A percentile compares a stretch with the other conserved stretches of the same genome.
These are phyloP conservation scores for Hyphopichia burtonii DNA, from an alignment of 1,139 yeast species.

Conservation along the genomic window DNA sequence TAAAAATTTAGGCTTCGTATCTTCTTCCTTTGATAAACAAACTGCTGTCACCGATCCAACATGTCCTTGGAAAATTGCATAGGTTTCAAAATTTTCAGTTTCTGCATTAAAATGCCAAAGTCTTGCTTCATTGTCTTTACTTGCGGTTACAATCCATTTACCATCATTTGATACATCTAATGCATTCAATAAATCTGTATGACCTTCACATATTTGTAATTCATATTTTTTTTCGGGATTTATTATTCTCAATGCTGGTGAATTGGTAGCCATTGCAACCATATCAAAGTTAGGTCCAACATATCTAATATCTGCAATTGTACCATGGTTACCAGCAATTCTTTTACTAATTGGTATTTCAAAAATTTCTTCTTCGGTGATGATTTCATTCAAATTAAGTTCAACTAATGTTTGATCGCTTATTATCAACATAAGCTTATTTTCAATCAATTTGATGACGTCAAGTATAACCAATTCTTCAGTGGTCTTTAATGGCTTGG, in stretches of 20 bases:
- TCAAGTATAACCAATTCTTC: constrained; percentile 73
- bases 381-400: constrained; percentile 34
- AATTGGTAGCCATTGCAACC: constrained; percentile 87
- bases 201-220: constrained; percentile 71
- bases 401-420: constrained; percentile 84
- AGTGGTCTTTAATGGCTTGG: constrained; percentile 50
- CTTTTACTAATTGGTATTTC: constrained; percentile 48
- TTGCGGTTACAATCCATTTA: constrained; percentile 84
- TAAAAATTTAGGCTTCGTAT: constrained; percentile 61
- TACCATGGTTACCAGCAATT: constrained; percentile 94
- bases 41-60: constrained; percentile 85
- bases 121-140: constrained; percentile 86
- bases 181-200: constrained; percentile 78
- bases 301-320: constrained; percentile 82
- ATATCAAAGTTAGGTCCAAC: constrained; percentile 60
- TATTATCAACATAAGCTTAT: constrained; percentile 44
- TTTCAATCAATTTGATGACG: constrained; percentile 35
- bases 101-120: constrained; percentile 67
- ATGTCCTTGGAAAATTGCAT: constrained; percentile 77
- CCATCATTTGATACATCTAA: constrained; percentile 81
- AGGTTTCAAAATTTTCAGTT: constrained; percentile 44
- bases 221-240: constrained; percentile 58
- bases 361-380: constrained; percentile 14
- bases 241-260: constrained; percentile 83
- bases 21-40: constrained; percentile 61